Evolutionary conservation across 176 grass and related monocot species (phyloP).

Genomic region (Calamus simplicifolius): DNA sequence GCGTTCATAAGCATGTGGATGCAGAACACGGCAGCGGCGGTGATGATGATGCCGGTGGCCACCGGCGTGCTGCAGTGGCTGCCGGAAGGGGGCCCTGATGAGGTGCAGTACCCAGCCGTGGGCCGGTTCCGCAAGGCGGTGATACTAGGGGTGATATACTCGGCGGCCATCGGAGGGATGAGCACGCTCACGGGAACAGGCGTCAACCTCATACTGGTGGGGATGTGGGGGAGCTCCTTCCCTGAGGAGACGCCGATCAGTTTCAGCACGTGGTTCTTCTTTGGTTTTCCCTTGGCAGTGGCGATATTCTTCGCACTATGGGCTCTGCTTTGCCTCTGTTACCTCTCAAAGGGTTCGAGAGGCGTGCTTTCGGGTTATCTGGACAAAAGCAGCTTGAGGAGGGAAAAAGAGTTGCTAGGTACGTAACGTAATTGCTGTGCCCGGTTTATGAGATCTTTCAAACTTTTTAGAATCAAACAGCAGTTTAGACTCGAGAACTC

Average conservation of each 20-base stretch:
- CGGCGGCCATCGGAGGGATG: constrained; percentile 10
- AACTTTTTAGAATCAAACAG: no score
- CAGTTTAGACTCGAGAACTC: no score
- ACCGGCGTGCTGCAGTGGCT: constrained; percentile 55
- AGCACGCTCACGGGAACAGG: constrained; percentile 10
- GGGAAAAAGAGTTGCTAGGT: constrained; percentile 9
- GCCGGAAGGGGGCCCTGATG: neutral
- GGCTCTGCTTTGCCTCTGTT: constrained; percentile 11
- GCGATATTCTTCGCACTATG: constrained; percentile 10
- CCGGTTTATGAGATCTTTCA: no score
- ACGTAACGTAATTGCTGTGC: no score
- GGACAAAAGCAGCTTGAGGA: constrained; percentile 20
- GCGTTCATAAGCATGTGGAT: constrained; percentile 66
- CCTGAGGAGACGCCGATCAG: constrained; percentile 10
- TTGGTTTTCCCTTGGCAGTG: constrained; percentile 8
- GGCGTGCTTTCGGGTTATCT: constrained; percentile 2
- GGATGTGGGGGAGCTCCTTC: constrained; percentile 14
- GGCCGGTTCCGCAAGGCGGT: constrained; percentile 12
- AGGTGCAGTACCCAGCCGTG: constrained; percentile 24
- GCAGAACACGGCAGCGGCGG: constrained; percentile 74
- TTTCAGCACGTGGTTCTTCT: constrained; percentile 15
- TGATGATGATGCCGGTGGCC: constrained; percentile 75
- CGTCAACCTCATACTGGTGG: constrained; percentile 14
- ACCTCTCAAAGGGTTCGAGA: constrained; percentile 5
- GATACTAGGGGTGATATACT: constrained; percentile 13